These are phyloP conservation scores for Myriosclerotinia scirpicola DNA, from an alignment of 2,329 filamentous ascomycete species.

Conservation along the genomic window DNA sequence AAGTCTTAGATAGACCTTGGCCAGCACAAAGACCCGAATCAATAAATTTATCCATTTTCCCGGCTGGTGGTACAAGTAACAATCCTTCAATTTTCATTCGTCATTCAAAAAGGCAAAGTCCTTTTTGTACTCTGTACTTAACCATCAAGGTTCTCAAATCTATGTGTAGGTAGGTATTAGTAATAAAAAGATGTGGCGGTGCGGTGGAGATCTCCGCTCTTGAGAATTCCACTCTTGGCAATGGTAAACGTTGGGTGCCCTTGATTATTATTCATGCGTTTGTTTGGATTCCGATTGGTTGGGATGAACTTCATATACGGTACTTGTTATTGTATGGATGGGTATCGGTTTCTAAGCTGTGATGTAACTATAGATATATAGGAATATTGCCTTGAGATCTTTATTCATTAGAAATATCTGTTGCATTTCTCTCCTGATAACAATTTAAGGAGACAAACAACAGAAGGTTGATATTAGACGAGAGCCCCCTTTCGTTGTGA, in stretches of 20 bases:
- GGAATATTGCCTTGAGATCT: not conserved
- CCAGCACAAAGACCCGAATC: too few species aligned
- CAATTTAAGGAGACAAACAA: not conserved
- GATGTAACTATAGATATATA: not conserved
- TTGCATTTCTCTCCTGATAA: too few species aligned
- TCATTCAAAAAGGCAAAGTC: too few species aligned
- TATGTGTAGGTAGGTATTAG: not conserved
- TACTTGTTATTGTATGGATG: too few species aligned
- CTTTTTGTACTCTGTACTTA: not conserved
- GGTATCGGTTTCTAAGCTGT: too few species aligned
- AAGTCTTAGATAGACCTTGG: too few species aligned
- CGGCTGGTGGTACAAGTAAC: not conserved
- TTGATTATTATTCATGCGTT: not conserved
- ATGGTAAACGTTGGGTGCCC: not conserved
- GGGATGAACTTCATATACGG: not conserved
- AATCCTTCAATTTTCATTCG: not conserved
- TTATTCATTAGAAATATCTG: not conserved
- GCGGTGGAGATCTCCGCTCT: not conserved
- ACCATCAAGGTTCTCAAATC: constrained; percentile 15
- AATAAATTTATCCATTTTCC: not conserved
- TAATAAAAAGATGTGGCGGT: too few species aligned
- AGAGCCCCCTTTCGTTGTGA: not conserved
- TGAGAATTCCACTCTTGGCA: too few species aligned
- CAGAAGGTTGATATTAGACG: not conserved
- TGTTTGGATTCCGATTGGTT: not conserved